phyloP scores from a whole-genome alignment of 257 asterid genomes.

The Penstemon newberryi region DNA sequence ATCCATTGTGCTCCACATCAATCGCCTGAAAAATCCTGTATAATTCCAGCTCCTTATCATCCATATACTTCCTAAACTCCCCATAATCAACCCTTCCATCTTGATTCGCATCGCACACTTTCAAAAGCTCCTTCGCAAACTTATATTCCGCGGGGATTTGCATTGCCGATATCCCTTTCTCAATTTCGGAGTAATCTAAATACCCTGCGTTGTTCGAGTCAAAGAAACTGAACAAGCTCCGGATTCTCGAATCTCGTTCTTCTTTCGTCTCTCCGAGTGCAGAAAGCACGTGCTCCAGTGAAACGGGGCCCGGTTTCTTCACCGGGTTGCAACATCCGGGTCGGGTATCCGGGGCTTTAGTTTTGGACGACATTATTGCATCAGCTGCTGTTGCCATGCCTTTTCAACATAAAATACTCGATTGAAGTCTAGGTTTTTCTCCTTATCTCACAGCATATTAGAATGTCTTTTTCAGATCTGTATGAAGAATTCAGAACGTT shows the following conservation, averaged over 20 bases:
- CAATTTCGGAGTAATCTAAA: constrained; percentile 70
- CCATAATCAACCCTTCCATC: constrained; percentile 94
- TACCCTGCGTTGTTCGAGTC: constrained; percentile 71
- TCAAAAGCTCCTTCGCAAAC: constrained; percentile 88
- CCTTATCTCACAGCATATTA: too few species aligned
- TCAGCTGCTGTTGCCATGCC: too few species aligned
- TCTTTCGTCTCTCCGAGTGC: constrained; percentile 83
- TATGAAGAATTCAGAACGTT: too few species aligned
- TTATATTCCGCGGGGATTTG: constrained; percentile 90
- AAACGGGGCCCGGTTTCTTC: constrained; percentile 73
- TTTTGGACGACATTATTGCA: constrained; percentile 42
- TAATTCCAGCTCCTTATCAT: constrained; percentile 91
- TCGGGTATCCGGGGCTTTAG: constrained; percentile 17
- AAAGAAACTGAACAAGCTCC: constrained; percentile 71
- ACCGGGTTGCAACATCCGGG: constrained; percentile 50
- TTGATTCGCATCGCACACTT: constrained; percentile 78
- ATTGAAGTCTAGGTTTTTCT: too few species aligned
- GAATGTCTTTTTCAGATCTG: too few species aligned
- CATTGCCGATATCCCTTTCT: constrained; percentile 87
- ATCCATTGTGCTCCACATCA: constrained; percentile 94
- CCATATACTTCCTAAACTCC: constrained; percentile 96
- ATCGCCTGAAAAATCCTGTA: constrained; percentile 66
- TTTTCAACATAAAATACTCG: too few species aligned
- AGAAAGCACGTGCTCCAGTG: constrained; percentile 84
- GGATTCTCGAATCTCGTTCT: constrained; percentile 75